phyloP scores from a whole-genome alignment of 371 early-diverging fungal genomes.

The Parasitella parasitica region DNA sequence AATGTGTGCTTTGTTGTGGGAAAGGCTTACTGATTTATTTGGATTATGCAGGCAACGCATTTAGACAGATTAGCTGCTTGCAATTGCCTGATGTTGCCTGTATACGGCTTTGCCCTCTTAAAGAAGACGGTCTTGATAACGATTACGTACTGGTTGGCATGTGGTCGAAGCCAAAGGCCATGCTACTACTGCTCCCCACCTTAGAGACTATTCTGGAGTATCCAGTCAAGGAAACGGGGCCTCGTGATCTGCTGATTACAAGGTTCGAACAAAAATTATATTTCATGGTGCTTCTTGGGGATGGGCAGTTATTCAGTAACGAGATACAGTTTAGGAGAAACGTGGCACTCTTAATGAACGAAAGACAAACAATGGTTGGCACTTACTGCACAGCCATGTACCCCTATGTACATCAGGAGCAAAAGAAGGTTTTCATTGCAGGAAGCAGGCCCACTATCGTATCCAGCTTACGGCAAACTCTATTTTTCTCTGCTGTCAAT shows the following conservation, averaged over 20 bases:
- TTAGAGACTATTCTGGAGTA: conserved; percentile 3
- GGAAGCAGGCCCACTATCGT: conserved; percentile 86
- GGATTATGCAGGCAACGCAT: conserved; percentile 39
- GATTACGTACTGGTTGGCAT: conserved; percentile 18
- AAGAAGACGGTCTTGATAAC: conserved; percentile 3
- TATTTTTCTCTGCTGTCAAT: conserved; percentile 81
- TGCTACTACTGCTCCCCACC: background rate
- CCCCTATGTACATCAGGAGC: conserved; percentile 24
- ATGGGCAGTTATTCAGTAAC: conserved; percentile 75
- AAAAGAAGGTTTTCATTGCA: conserved; percentile 71
- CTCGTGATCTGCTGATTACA: conserved; percentile 48
- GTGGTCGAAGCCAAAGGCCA: background rate
- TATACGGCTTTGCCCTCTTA: conserved; percentile 1
- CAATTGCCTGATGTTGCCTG: conserved; percentile 8
- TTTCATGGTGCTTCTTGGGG: conserved; percentile 74
- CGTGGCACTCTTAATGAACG: background rate
- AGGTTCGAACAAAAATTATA: conserved; percentile 64
- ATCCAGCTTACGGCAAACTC: conserved; percentile 56
- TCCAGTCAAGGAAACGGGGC: background rate
- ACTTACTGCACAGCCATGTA: conserved; percentile 19
- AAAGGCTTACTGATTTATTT: conserved; percentile 58
- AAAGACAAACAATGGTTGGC: conserved; percentile 16
- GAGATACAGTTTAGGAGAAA: conserved; percentile 24
- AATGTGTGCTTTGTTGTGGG: conserved; percentile 60
- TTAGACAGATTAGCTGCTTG: conserved; percentile 37